phyloP scores from a whole-genome alignment of 2,329 filamentous ascomycete species.

The Sclerotinia minor region DNA sequence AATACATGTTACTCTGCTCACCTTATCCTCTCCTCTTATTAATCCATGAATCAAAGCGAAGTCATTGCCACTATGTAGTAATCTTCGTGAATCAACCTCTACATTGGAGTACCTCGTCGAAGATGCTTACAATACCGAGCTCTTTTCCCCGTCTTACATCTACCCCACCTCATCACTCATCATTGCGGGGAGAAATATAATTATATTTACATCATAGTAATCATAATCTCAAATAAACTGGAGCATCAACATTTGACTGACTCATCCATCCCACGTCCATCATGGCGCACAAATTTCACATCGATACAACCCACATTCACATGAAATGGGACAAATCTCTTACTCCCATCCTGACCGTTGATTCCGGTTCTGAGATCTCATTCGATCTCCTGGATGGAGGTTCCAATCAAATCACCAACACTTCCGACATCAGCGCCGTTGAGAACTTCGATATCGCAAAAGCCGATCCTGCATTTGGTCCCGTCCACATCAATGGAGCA shows the following conservation, averaged over 20 bases:
- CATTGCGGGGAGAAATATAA: background rate
- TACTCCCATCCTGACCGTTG: constrained; percentile 48
- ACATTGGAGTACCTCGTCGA: too few relatives aligned
- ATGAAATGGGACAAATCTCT: constrained; percentile 52
- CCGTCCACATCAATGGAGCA: constrained; percentile 51
- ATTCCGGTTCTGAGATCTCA: constrained; percentile 49
- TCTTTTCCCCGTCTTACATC: background rate
- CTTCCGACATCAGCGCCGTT: constrained; percentile 46
- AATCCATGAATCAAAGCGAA: background rate
- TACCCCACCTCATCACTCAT: background rate
- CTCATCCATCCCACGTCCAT: background rate
- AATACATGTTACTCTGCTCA: too few relatives aligned
- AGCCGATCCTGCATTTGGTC: constrained; percentile 52
- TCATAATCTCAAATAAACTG: background rate
- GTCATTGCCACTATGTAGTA: background rate
- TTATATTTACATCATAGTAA: background rate
- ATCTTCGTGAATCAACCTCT: too few relatives aligned
- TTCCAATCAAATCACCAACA: constrained; percentile 50
- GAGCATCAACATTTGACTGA: background rate
- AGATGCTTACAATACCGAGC: background rate
- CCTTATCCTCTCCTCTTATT: too few relatives aligned
- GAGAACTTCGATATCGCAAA: constrained; percentile 42
- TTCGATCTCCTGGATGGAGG: constrained; percentile 54
- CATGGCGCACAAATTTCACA: constrained; percentile 32
- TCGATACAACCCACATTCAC: constrained; percentile 41